These are phyloP conservation scores for Candida sp. DNA, from an alignment of 1,139 yeast genomes.

Conservation along the genomic window DNA sequence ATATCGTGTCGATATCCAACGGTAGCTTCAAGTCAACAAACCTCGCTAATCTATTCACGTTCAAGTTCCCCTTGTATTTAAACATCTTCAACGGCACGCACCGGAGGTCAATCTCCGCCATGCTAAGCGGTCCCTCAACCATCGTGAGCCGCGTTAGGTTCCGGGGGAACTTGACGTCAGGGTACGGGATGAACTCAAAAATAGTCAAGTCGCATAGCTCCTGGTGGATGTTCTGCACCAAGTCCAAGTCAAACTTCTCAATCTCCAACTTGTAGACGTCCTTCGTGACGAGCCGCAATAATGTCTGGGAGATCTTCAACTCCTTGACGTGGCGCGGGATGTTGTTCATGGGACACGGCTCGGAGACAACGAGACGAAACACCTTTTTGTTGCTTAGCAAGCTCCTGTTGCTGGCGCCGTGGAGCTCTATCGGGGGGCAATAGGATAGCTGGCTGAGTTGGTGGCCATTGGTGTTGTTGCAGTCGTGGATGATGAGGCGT, in stretches of 20 bases:
- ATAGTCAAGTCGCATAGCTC: slow-evolving; percentile 4
- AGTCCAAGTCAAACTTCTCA: slow-evolving; percentile 1
- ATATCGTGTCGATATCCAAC: neutral
- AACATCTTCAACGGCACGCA: slow-evolving; percentile 5
- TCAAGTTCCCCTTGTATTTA: slow-evolving; percentile 10
- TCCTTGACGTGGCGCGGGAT: slow-evolving; percentile 3
- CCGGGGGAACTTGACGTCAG: neutral
- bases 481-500: neutral
- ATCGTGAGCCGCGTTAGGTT: slow-evolving; percentile 5
- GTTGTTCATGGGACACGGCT: neutral
- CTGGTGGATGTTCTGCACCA: neutral
- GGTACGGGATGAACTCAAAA: neutral
- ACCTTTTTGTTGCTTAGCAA: neutral
- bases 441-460: neutral
- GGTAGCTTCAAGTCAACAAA: slow-evolving; percentile 8
- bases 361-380: neutral
- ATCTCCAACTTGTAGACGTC: slow-evolving; percentile 1
- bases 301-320: slow-evolving; percentile 1
- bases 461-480: neutral
- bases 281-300: neutral
- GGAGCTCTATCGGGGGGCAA: neutral
- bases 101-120: slow-evolving; percentile 4
- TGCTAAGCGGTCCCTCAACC: slow-evolving; percentile 1
- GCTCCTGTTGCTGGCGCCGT: neutral
- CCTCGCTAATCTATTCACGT: slow-evolving; percentile 3